phyloP scores from a whole-genome alignment of 1,139 yeast genomes.

The Chernovozyma aurita region DNA sequence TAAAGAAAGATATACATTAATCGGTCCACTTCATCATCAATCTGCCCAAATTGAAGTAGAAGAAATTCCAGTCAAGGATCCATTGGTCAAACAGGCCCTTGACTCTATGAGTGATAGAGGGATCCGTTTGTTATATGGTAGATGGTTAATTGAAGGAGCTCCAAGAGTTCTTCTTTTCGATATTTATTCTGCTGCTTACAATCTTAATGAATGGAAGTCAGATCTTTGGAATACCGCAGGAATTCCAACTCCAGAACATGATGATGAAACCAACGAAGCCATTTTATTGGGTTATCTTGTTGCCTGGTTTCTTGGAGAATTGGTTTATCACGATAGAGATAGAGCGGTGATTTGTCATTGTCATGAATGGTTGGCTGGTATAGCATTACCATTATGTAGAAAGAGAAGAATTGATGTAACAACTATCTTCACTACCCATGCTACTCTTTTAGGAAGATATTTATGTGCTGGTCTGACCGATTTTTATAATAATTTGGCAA shows the following conservation, averaged over 20 bases:
- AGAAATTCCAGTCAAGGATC: slow-evolving; percentile 69
- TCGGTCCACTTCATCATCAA: slow-evolving; percentile 81
- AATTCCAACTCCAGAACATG: slow-evolving; percentile 89
- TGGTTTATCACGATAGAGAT: slow-evolving; percentile 73
- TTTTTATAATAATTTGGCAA: slow-evolving; percentile 85
- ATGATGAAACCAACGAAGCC: slow-evolving; percentile 86
- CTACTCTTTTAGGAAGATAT: slow-evolving; percentile 90
- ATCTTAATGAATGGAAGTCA: slow-evolving; percentile 87
- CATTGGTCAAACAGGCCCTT: slow-evolving; percentile 55
- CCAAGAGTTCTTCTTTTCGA: slow-evolving; percentile 90
- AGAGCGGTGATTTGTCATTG: slow-evolving; percentile 91
- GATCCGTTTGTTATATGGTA: slow-evolving; percentile 77
- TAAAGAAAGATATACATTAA: slow-evolving; percentile 76
- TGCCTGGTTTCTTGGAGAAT: slow-evolving; percentile 96
- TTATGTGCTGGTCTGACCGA: slow-evolving; percentile 95
- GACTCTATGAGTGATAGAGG: slow-evolving; percentile 80
- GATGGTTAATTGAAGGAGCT: slow-evolving; percentile 98
- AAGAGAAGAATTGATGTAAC: slow-evolving; percentile 90
- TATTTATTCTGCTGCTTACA: slow-evolving; percentile 64
- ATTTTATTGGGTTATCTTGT: slow-evolving; percentile 87
- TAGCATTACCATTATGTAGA: slow-evolving; percentile 88
- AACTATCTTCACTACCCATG: slow-evolving; percentile 96
- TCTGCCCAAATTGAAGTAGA: slow-evolving; percentile 93
- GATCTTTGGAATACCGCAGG: slow-evolving; percentile 91
- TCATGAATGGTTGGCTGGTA: slow-evolving; percentile 98